Evolutionary conservation across 1,284 basidiomycete genomes (phyloP).

Genomic region (Microbotryum intermedium): DNA sequence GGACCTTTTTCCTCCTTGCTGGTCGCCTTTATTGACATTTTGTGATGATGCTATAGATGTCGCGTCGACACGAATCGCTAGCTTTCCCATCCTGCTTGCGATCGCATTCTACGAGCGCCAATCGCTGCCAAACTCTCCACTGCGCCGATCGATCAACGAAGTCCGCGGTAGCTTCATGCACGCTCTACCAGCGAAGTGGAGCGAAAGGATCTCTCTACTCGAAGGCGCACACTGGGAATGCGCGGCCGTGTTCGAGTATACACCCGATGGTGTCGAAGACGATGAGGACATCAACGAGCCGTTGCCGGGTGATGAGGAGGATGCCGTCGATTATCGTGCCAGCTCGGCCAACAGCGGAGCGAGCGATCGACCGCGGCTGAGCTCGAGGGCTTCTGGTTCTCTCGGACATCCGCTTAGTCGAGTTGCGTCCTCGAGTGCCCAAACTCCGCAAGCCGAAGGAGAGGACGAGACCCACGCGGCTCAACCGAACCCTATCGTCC

Average conservation of each 20-base stretch:
- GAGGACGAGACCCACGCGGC: background rate
- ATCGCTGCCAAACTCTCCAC: slow-evolving; percentile 1
- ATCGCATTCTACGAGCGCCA: slow-evolving; percentile 71
- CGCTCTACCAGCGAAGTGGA: slow-evolving; percentile 14
- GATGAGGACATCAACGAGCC: slow-evolving; percentile 7
- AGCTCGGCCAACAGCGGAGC: slow-evolving; percentile 1
- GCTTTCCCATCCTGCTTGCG: slow-evolving; percentile 65
- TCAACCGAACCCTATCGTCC: background rate
- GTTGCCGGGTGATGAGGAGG: slow-evolving; percentile 14
- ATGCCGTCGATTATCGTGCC: too few relatives aligned
- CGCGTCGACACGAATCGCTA: slow-evolving; percentile 41
- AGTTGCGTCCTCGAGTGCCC: slow-evolving; percentile 16
- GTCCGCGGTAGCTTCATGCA: slow-evolving; percentile 3
- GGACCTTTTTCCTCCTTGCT: slow-evolving; percentile 9
- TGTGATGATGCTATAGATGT: slow-evolving; percentile 7
- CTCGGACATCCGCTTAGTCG: slow-evolving; percentile 1
- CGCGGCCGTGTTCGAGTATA: slow-evolving; percentile 30
- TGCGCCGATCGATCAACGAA: slow-evolving; percentile 2
- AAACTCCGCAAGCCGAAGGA: background rate
- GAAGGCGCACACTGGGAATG: slow-evolving; percentile 31
- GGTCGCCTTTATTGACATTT: background rate
- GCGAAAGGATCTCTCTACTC: slow-evolving; percentile 21
- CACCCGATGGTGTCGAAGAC: slow-evolving; percentile 18
- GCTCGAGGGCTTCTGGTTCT: background rate
- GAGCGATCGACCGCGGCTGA: slow-evolving; percentile 1